These are phyloP conservation scores for Rosa multiflora DNA, from an alignment of 306 rosid species.

Conservation along the genomic window DNA sequence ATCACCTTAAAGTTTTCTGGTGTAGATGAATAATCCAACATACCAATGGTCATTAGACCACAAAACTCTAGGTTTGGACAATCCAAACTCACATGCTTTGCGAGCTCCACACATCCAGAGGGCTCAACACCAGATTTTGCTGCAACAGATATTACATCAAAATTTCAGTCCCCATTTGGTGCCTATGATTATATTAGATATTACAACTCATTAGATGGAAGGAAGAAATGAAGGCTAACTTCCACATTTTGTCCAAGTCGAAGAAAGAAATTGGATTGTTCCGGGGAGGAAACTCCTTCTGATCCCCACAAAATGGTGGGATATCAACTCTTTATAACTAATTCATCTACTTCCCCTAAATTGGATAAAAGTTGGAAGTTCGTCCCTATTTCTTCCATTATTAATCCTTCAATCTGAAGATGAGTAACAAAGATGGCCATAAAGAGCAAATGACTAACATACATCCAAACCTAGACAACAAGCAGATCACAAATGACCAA, in stretches of 20 bases:
- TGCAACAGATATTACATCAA: slow-evolving; percentile 28
- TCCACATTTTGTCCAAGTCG: neutral
- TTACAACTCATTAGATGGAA: neutral
- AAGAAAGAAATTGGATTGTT: neutral
- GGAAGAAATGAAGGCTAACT: neutral
- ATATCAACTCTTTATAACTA: neutral
- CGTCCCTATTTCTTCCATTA: neutral
- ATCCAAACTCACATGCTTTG: slow-evolving; percentile 58
- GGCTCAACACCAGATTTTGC: slow-evolving; percentile 95
- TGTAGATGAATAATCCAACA: slow-evolving; percentile 82
- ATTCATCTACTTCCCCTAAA: neutral
- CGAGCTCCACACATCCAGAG: slow-evolving; percentile 68
- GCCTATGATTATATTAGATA: neutral
- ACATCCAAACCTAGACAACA: neutral
- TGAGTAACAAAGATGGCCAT: neutral
- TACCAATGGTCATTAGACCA: slow-evolving; percentile 96
- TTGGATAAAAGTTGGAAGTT: neutral
- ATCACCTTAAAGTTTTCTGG: slow-evolving; percentile 91
- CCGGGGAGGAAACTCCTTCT: neutral
- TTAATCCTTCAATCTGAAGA: neutral
- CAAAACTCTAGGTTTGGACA: slow-evolving; percentile 80
- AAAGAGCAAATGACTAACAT: neutral
- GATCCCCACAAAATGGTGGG: neutral
- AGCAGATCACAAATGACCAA: neutral
- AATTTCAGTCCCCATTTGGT: neutral